These are phyloP conservation scores for Psophocarpus tetragonolobus DNA, from an alignment of 306 rosid genomes.

Conservation along the genomic window DNA sequence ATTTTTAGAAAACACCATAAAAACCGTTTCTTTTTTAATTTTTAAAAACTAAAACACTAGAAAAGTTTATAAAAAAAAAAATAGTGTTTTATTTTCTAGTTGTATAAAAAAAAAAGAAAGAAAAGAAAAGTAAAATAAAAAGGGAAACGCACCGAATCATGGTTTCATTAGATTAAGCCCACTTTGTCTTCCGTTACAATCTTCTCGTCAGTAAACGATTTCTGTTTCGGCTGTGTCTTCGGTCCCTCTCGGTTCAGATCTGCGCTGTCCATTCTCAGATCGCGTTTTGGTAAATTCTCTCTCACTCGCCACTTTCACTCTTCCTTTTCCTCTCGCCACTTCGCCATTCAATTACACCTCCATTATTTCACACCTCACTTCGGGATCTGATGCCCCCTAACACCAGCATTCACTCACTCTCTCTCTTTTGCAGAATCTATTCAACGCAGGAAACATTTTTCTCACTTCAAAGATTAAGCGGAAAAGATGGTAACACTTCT, in stretches of 20 bases:
- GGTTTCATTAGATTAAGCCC: neutral
- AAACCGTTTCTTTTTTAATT: too few species aligned
- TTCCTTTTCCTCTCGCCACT: neutral
- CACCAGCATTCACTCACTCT: neutral
- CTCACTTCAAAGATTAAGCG: neutral
- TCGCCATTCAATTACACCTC: neutral
- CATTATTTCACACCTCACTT: neutral
- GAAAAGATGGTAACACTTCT: conserved; percentile 36
- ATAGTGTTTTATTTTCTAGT: too few species aligned
- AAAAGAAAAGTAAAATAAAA: too few species aligned
- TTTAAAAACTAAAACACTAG: too few species aligned
- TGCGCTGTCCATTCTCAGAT: conserved; percentile 25
- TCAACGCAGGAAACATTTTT: neutral
- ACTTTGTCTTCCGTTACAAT: neutral
- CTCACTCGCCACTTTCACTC: neutral
- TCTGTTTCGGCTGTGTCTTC: neutral
- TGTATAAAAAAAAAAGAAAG: neutral
- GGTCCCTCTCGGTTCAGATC: conserved; percentile 21
- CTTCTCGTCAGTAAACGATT: neutral
- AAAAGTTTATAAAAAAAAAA: too few species aligned
- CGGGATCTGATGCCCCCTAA: neutral
- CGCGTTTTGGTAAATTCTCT: conserved; percentile 18
- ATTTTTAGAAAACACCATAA: too few species aligned
- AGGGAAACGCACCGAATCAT: conserved; percentile 16
- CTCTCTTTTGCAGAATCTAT: conserved; percentile 37